Percentiles rank a stretch among this genome's conserved stretches.
Evolutionary conservation across 2,329 filamentous ascomycete genomes (phyloP).

Genomic region (Diplodia seriata): DNA sequence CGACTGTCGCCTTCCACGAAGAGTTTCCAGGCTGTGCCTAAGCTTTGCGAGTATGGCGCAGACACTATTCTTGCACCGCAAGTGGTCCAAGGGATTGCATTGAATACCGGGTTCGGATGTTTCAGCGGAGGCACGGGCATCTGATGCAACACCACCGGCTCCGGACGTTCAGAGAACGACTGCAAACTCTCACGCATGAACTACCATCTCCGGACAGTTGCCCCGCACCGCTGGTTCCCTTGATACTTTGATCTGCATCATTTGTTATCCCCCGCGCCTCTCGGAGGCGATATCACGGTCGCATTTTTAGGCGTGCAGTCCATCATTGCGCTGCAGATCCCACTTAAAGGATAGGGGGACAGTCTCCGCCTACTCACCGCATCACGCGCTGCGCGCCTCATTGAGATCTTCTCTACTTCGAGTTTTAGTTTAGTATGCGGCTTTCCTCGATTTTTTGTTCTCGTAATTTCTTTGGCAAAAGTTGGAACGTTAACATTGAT

Average conservation of each 20-base stretch:
- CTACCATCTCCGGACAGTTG: neutral
- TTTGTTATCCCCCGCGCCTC: neutral
- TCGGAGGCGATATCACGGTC: slow-evolving; percentile 16
- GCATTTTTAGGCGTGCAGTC: slow-evolving; percentile 15
- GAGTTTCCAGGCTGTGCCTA: neutral
- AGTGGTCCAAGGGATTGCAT: neutral
- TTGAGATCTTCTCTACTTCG: neutral
- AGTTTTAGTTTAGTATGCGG: neutral
- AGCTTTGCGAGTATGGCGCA: neutral
- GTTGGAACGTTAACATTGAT: neutral
- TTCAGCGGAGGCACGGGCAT: neutral
- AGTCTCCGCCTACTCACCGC: slow-evolving; percentile 3
- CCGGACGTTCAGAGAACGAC: neutral
- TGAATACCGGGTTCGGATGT: neutral
- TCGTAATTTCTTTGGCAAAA: neutral
- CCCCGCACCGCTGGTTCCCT: neutral
- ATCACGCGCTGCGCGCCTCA: slow-evolving; percentile 9
- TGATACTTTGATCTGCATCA: neutral
- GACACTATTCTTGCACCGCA: neutral
- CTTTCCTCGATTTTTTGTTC: neutral
- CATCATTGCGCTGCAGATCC: slow-evolving; percentile 17
- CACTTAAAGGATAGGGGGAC: slow-evolving; percentile 24
- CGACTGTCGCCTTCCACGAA: neutral
- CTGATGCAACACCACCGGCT: neutral
- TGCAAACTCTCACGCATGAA: neutral